Evolutionary conservation across 768 basidiomycete species (phyloP).

Genomic region (Calocybe gangraenosa): DNA sequence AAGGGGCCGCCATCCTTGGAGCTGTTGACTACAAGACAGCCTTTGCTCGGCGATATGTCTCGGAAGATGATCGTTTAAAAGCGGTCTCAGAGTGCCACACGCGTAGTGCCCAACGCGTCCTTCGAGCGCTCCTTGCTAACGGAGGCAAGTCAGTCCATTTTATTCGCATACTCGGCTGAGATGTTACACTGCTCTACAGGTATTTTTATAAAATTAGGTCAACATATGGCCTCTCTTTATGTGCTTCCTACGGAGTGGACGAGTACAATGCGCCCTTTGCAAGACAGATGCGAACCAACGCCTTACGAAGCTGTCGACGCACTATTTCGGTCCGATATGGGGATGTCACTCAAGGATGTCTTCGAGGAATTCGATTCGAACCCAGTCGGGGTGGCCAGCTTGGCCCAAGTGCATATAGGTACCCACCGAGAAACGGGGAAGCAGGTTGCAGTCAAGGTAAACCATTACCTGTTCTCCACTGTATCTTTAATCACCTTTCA

Average conservation of each 20-base stretch:
- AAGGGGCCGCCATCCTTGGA: slow-evolving; percentile 60
- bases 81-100: slow-evolving; percentile 79
- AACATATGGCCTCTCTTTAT: slow-evolving; percentile 71
- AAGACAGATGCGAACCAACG: slow-evolving; percentile 93
- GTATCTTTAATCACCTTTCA: neutral
- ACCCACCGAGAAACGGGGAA: slow-evolving; percentile 65
- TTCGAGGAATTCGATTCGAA: slow-evolving; percentile 83
- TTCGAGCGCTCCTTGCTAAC: slow-evolving; percentile 83
- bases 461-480: slow-evolving; percentile 5
- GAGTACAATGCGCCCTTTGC: slow-evolving; percentile 51
- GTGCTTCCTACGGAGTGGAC: slow-evolving; percentile 54
- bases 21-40: slow-evolving; percentile 73
- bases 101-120: slow-evolving; percentile 74
- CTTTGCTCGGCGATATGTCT: slow-evolving; percentile 48
- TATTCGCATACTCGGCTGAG: slow-evolving; percentile 1
- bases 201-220: slow-evolving; percentile 87
- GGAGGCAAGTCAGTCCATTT: slow-evolving; percentile 52
- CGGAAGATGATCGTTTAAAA: slow-evolving; percentile 43
- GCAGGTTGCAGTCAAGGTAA: slow-evolving; percentile 82
- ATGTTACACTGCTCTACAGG: slow-evolving; percentile 32
- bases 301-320: slow-evolving; percentile 70
- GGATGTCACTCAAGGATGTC: slow-evolving; percentile 60
- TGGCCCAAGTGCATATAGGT: slow-evolving; percentile 94
- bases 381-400: slow-evolving; percentile 93
- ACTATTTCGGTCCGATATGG: slow-evolving; percentile 80